These are phyloP conservation scores for Colletotrichum shisoi DNA, from an alignment of 2,329 filamentous ascomycete genomes.

Conservation along the genomic window DNA sequence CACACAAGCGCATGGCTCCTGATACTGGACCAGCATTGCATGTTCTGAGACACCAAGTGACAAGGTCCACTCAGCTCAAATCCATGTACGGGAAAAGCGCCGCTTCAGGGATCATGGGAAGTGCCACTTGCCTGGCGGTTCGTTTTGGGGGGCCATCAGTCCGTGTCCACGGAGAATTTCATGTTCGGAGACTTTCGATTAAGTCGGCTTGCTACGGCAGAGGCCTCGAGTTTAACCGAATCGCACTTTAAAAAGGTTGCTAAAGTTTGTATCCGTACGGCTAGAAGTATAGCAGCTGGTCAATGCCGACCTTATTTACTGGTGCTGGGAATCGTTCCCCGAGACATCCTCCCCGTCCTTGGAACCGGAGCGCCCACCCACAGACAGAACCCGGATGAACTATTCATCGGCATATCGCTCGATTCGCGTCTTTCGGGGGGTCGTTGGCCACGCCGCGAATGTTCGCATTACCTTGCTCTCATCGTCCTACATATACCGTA, in stretches of 20 bases:
- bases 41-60: conserved; percentile 30
- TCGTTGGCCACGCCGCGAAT: neutral
- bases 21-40: conserved; percentile 18
- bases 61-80: conserved; percentile 1
- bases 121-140: neutral
- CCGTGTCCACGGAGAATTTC: neutral
- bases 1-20: conserved; percentile 9
- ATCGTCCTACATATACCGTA: neutral
- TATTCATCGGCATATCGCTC: neutral
- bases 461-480: neutral
- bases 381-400: conserved; percentile 15
- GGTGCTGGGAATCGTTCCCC: neutral
- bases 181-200: neutral
- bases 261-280: neutral
- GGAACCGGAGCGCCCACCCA: conserved; percentile 9
- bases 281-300: neutral
- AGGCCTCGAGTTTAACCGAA: neutral
- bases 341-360: conserved; percentile 5
- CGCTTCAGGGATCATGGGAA: neutral
- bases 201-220: neutral
- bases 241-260: neutral
- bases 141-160: neutral
- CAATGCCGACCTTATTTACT: neutral
- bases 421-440: neutral
- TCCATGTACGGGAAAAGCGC: conserved; percentile 9